These are phyloP conservation scores for Mycogone perniciosa DNA, from an alignment of 2,329 filamentous ascomycete species.

Conservation along the genomic window DNA sequence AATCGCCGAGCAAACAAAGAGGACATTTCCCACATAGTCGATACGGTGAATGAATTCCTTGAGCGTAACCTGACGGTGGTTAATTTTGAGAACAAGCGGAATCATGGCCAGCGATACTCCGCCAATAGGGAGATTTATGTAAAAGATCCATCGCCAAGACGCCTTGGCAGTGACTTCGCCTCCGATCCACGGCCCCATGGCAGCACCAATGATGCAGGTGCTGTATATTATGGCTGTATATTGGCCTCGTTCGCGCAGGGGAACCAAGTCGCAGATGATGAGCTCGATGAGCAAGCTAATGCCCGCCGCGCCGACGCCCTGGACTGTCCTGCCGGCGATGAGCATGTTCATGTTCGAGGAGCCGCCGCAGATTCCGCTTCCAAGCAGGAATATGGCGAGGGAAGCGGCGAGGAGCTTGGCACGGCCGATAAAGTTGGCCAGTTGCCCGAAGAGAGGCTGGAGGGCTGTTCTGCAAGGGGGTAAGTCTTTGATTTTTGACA, in stretches of 20 bases:
- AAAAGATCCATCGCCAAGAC: conserved; percentile 43
- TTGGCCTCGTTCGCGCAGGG: conserved; percentile 39
- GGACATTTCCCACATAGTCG: conserved; percentile 38
- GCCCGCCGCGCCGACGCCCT: conserved; percentile 39
- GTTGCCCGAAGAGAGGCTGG: conserved; percentile 35
- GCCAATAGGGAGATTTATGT: conserved; percentile 36
- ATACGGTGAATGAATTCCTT: conserved; percentile 26
- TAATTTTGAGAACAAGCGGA: conserved; percentile 33
- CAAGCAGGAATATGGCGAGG: conserved; percentile 43
- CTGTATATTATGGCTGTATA: conserved; percentile 31
- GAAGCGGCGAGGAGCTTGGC: conserved; percentile 33
- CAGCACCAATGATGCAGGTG: conserved; percentile 27
- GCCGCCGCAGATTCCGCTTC: conserved; percentile 46
- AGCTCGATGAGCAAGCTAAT: conserved; percentile 28
- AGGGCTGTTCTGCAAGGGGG: conserved; percentile 13
- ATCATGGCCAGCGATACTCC: conserved; percentile 26
- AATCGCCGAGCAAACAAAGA: conserved; percentile 34
- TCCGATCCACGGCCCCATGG: conserved; percentile 29
- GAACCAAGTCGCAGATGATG: conserved; percentile 39
- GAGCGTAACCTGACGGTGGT: conserved; percentile 11
- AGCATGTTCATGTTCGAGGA: conserved; percentile 39
- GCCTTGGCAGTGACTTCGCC: conserved; percentile 22
- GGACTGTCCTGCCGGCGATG: conserved; percentile 42
- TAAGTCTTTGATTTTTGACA: background rate
- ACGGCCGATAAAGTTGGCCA: conserved; percentile 46